Conservation (phyloP, 345 rosid genomes). For the Turritis glabra region DNA sequence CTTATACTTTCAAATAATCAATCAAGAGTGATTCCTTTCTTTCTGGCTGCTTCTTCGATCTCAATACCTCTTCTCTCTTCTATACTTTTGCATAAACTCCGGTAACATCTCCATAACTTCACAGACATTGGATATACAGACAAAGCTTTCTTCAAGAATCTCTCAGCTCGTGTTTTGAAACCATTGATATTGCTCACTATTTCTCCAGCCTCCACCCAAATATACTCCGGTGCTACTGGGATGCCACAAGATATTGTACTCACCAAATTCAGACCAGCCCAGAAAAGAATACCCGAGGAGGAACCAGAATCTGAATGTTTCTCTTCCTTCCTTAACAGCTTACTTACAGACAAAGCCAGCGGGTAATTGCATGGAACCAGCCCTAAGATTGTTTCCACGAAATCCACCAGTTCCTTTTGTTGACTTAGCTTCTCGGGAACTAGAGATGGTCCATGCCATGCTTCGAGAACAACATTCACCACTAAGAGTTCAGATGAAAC, state of each 20-base stretch:
- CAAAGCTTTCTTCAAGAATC: conserved; percentile 65
- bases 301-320: conserved; percentile 28
- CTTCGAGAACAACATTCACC: conserved; percentile 73
- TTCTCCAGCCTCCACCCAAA: conserved; percentile 75
- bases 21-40: conserved; percentile 58
- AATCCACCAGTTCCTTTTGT: conserved; percentile 68
- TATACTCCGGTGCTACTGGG: conserved; percentile 78
- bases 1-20: neutral
- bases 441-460: conserved; percentile 75
- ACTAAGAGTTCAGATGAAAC: conserved; percentile 48
- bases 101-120: conserved; percentile 58
- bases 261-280: conserved; percentile 67
- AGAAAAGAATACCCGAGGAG: conserved; percentile 53
- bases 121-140: conserved; percentile 70
- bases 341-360: conserved; percentile 63
- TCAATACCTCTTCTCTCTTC: conserved; percentile 38
- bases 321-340: conserved; percentile 44
- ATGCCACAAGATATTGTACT: conserved; percentile 60
- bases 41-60: conserved; percentile 56
- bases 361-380: conserved; percentile 68
- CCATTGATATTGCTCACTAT: conserved; percentile 47
- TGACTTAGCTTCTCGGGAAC: conserved; percentile 55
- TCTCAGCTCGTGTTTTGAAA: conserved; percentile 44
- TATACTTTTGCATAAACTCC: conserved; percentile 34
- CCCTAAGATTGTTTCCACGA: conserved; percentile 74